Percentiles rank a stretch among this genome's conserved stretches.
phyloP scores from a whole-genome alignment of 2,329 filamentous ascomycete genomes.

The Malbranchea cinnamomea region DNA sequence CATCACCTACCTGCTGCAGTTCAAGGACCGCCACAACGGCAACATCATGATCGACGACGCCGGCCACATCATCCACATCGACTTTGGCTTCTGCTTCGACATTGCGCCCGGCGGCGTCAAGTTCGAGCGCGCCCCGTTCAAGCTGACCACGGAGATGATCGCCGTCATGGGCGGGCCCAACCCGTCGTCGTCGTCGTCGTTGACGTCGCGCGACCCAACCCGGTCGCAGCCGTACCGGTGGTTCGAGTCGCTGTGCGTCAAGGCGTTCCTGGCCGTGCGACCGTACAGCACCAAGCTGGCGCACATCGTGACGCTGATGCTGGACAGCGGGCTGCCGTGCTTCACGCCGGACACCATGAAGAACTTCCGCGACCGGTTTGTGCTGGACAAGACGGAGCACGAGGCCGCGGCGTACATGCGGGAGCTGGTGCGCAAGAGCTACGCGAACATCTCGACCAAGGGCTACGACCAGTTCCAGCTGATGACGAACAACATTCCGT shows the following conservation, averaged over 20 bases:
- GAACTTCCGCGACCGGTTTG: constrained; percentile 86
- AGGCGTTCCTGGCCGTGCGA: constrained; percentile 78
- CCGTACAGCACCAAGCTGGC: constrained; percentile 78
- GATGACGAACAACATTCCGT: constrained; percentile 93
- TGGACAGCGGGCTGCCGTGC: constrained; percentile 88
- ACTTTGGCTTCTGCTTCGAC: constrained; percentile 99
- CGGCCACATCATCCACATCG: constrained; percentile 94
- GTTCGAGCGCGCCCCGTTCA: constrained; percentile 96
- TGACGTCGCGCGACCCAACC: constrained; percentile 29
- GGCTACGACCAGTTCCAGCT: constrained; percentile 98
- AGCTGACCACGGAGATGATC: constrained; percentile 93
- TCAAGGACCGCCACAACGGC: constrained; percentile 98
- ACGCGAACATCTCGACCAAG: constrained; percentile 78
- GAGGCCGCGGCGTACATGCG: constrained; percentile 93
- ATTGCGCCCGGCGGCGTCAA: constrained; percentile 93
- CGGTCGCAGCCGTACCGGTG: constrained; percentile 80
- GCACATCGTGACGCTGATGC: constrained; percentile 85
- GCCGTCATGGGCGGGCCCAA: constrained; percentile 75
- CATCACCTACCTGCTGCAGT: constrained; percentile 90
- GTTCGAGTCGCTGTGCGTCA: constrained; percentile 94
- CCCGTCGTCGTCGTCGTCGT: constrained; percentile 9
- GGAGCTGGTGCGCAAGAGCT: constrained; percentile 76
- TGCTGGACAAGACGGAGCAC: constrained; percentile 76
- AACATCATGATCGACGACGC: constrained; percentile 99
- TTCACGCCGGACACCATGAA: constrained; percentile 93